Percentiles rank a stretch among this genome's conserved stretches.
These are phyloP conservation scores for Priceomyces melissophilus DNA, from an alignment of 805 yeast species.

Conservation along the genomic window DNA sequence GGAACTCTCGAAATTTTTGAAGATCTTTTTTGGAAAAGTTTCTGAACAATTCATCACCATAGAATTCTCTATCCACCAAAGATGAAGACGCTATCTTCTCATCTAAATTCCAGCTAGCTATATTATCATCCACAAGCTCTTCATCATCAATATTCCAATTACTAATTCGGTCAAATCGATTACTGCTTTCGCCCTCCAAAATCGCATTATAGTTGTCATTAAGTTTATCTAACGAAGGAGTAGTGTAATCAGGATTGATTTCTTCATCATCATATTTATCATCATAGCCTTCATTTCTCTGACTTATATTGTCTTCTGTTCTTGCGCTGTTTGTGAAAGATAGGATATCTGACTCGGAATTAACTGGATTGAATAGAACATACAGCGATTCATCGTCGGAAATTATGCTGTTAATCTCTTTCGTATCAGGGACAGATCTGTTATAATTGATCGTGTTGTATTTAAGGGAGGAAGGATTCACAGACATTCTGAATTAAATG, in stretches of 20 bases:
- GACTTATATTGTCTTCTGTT: slow-evolving; percentile 3
- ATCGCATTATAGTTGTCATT: slow-evolving; percentile 3
- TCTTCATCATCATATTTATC: slow-evolving; percentile 6
- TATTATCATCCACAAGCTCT: slow-evolving; percentile 29
- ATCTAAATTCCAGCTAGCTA: slow-evolving; percentile 37
- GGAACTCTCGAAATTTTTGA: slow-evolving; percentile 22
- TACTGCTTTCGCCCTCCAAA: background rate
- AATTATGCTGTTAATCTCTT: slow-evolving; percentile 15
- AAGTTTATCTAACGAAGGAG: background rate
- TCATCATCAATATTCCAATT: slow-evolving; percentile 8
- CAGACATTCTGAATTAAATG: slow-evolving; percentile 1
- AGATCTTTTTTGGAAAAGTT: slow-evolving; percentile 21
- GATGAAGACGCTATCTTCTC: slow-evolving; percentile 12
- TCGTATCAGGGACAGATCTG: background rate
- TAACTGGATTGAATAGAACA: slow-evolving; percentile 26
- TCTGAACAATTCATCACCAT: slow-evolving; percentile 29
- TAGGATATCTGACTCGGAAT: slow-evolving; percentile 23
- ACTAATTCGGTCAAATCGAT: slow-evolving; percentile 2
- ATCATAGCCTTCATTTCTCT: slow-evolving; percentile 1
- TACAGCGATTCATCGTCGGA: slow-evolving; percentile 23
- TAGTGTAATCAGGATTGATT: slow-evolving; percentile 5
- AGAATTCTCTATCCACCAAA: slow-evolving; percentile 14
- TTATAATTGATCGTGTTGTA: slow-evolving; percentile 2
- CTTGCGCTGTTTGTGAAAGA: slow-evolving; percentile 20
- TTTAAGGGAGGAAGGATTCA: slow-evolving; percentile 5